phyloP scores from a whole-genome alignment of 768 basidiomycete genomes.

The Mycena crocata region DNA sequence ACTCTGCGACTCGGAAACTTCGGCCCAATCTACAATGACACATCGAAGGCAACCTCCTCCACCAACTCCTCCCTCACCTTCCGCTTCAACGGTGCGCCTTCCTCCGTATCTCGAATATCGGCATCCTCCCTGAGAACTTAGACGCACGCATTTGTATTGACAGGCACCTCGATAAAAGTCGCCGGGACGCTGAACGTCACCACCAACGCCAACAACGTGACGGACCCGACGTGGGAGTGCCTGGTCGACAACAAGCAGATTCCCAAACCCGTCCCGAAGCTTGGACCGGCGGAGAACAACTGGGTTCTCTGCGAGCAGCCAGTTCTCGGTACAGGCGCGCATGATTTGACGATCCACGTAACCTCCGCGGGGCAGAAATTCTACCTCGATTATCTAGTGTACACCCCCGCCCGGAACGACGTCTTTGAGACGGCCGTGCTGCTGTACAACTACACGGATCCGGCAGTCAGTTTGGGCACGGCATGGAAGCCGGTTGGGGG shows the following conservation, averaged over 20 bases:
- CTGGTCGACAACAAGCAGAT: conserved; percentile 43
- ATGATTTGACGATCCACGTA: conserved; percentile 44
- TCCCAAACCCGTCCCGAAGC: conserved; percentile 30
- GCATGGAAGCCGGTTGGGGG: conserved; percentile 35
- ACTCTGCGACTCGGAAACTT: conserved; percentile 21
- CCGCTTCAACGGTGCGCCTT: conserved; percentile 16
- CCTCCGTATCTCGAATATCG: neutral
- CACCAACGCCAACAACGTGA: conserved; percentile 25
- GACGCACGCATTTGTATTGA: neutral
- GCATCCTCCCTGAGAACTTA: too few species aligned
- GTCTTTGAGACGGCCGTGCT: conserved; percentile 10
- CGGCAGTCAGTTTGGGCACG: conserved; percentile 31
- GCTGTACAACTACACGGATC: conserved; percentile 28
- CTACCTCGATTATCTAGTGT: conserved; percentile 44
- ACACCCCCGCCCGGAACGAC: conserved; percentile 32
- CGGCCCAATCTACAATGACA: conserved; percentile 22
- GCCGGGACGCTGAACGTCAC: conserved; percentile 35
- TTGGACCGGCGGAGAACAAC: conserved; percentile 43
- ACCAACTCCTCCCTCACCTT: conserved; percentile 13
- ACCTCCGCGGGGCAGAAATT: conserved; percentile 40
- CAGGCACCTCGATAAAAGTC: conserved; percentile 42
- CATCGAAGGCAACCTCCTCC: conserved; percentile 19
- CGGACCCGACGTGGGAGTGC: conserved; percentile 48
- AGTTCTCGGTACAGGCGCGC: conserved; percentile 36
- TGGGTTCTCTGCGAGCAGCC: conserved; percentile 43